Evolutionary conservation across 768 basidiomycete genomes (phyloP), one percentile per base, ranked within the genome.

Genomic region (Leccinum imitatum): DNA sequence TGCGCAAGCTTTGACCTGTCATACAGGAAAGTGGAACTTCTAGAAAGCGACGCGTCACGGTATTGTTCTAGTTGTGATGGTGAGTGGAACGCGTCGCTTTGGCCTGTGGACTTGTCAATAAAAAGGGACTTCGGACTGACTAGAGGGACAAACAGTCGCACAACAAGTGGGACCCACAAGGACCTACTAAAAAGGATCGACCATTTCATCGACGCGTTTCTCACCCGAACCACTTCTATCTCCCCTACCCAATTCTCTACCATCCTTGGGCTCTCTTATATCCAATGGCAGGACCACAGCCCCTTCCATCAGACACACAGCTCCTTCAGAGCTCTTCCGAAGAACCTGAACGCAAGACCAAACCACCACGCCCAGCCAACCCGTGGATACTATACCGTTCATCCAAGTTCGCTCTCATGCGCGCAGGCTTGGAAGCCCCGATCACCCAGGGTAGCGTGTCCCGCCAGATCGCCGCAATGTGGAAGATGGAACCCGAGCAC

Each of bases 341-440:
- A 27, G 51, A 52, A 13, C 56, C 50, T 57, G 67, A 37, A 21
- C 53, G 58, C 57, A 64, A 58, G 53, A 61, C 73, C 17, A 73
- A 79, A 57, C 78, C 80, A 5, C 87, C 87, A 10, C 81, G 91
- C 0, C 91, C 91, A 3, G 84, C 86, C 10, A 93, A 93, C 69
- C 86, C 91, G 0, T 93, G 90, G 89, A 93, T 93, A 59, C 63
- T 93, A 15, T 93, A 89, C 72, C 84, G 91, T 46, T 84, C 87
- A 3, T 80, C 84, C 61, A 84, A 82, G 67, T 76, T 83, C 47
- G 74, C 1, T 1, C 0, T 6, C 21, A 41, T 68, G 21, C 60
- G 60, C 30, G 72, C 60, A 69, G 75, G 11, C 69, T 59, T 63
- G 37, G 63, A 75, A 60, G n/a, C 41, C 13, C 62, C 79, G 41